Evolutionary conservation across 176 grass and related monocot species (phyloP).

Genomic region (Rhynchospora pubera): DNA sequence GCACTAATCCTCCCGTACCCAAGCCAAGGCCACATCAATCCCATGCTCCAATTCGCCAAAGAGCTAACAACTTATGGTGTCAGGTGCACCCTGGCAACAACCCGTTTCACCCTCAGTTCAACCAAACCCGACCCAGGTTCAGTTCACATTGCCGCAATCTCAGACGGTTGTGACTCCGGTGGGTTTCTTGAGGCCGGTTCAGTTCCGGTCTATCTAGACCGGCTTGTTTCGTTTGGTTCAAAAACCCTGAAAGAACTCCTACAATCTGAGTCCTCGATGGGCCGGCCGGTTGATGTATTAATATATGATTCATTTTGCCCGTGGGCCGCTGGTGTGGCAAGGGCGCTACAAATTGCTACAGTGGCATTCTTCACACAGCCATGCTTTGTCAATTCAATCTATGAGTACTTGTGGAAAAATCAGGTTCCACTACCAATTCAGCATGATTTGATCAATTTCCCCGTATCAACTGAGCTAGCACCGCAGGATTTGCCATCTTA

Average conservation of each 20-base stretch:
- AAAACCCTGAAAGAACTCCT: conserved; percentile 28
- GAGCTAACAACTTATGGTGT: conserved; percentile 3
- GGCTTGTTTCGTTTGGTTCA: conserved; percentile 24
- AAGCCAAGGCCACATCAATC: conserved; percentile 36
- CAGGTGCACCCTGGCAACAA: conserved; percentile 27
- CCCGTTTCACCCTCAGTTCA: conserved; percentile 26
- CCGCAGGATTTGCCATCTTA: conserved; percentile 25
- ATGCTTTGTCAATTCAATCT: conserved; percentile 21
- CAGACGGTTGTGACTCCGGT: conserved; percentile 36
- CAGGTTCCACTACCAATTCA: conserved; percentile 6
- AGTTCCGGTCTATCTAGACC: conserved; percentile 15
- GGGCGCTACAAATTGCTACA: neutral
- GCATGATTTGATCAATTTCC: neutral
- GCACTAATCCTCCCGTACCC: conserved; percentile 29
- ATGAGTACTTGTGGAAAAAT: conserved; percentile 21
- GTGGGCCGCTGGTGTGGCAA: conserved; percentile 19
- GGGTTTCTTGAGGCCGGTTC: conserved; percentile 15
- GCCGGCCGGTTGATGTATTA: conserved; percentile 20
- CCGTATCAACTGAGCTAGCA: neutral
- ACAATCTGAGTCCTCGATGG: conserved; percentile 7
- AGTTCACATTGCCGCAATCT: conserved; percentile 23
- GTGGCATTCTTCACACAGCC: conserved; percentile 38
- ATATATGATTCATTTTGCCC: conserved; percentile 32
- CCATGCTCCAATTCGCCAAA: conserved; percentile 40
- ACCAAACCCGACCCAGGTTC: neutral